phyloP scores from a whole-genome alignment of 78 protist genomes.

The Diacronema lutheri region DNA sequence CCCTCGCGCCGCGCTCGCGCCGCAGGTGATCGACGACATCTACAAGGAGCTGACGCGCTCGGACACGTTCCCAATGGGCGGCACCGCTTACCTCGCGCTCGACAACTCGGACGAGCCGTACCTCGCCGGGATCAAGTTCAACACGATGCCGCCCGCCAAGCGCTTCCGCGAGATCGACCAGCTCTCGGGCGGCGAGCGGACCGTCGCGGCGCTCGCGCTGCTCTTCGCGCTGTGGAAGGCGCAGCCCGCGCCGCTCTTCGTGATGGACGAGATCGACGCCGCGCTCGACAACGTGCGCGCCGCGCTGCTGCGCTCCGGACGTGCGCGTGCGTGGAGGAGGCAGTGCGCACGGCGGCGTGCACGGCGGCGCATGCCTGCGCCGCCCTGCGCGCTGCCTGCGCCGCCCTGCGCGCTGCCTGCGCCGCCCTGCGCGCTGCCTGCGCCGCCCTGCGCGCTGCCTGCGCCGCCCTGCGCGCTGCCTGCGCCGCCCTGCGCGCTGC shows the following conservation, averaged over 20 bases:
- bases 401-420: too few relatives aligned
- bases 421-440: too few relatives aligned
- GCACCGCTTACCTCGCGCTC: conserved; percentile 16
- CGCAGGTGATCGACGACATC: conserved; percentile 47
- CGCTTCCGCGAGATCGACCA: conserved; percentile 90
- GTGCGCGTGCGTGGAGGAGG: too few relatives aligned
- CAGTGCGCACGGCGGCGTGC: too few relatives aligned
- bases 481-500: too few relatives aligned
- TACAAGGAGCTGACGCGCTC: conserved; percentile 77
- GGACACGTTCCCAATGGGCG: neutral
- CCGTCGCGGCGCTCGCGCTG: conserved; percentile 98
- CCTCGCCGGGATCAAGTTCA: conserved; percentile 79
- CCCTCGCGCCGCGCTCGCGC: too few relatives aligned
- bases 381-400: too few relatives aligned
- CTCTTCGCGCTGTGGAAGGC: conserved; percentile 90
- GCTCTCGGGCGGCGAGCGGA: conserved; percentile 98
- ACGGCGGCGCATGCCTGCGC: too few relatives aligned
- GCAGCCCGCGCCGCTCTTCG: conserved; percentile 95
- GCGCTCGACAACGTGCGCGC: conserved; percentile 96
- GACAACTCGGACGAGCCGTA: neutral
- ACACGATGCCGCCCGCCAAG: conserved; percentile 96
- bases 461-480: too few relatives aligned
- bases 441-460: too few relatives aligned
- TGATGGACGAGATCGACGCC: conserved; percentile 99
- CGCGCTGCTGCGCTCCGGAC: too few relatives aligned